Conservation (phyloP, 2,329 filamentous ascomycete genomes). For the Stagonosporopsis vannaccii region DNA sequence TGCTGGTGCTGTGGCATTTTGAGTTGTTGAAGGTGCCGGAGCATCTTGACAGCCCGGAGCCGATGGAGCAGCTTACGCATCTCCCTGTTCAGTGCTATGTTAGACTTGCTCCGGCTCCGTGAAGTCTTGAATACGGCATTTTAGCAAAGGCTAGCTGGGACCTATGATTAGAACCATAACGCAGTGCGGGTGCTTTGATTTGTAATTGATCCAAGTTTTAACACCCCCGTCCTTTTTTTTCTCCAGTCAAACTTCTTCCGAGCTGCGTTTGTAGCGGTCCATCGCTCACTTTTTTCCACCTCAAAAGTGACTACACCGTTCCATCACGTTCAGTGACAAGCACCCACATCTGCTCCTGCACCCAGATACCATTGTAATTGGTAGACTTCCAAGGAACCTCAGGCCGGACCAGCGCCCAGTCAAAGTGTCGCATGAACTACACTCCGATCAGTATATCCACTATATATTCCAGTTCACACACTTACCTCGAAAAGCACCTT, state of each 20-base stretch:
- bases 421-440: slow-evolving; percentile 32
- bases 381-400: slow-evolving; percentile 29
- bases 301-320: neutral
- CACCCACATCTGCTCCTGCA: slow-evolving; percentile 33
- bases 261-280: too few relatives aligned
- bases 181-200: neutral
- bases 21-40: slow-evolving; percentile 30
- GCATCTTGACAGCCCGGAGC: slow-evolving; percentile 28
- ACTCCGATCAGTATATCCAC: neutral
- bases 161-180: neutral
- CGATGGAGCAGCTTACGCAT: slow-evolving; percentile 39
- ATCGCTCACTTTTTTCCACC: neutral
- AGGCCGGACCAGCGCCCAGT: slow-evolving; percentile 32
- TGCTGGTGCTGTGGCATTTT: slow-evolving; percentile 41
- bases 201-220: neutral
- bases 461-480: neutral
- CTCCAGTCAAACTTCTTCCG: too few relatives aligned
- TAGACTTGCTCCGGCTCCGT: neutral
- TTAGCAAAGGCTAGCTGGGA: neutral
- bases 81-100: slow-evolving; percentile 38
- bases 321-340: slow-evolving; percentile 23
- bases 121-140: neutral
- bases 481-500: slow-evolving; percentile 53
- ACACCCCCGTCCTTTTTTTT: too few relatives aligned
- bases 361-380: slow-evolving; percentile 32